Percentiles rank a stretch among this genome's conserved stretches.
These are phyloP conservation scores for Xylaria sp. DNA, from an alignment of 2,329 filamentous ascomycete species.

Conservation along the genomic window DNA sequence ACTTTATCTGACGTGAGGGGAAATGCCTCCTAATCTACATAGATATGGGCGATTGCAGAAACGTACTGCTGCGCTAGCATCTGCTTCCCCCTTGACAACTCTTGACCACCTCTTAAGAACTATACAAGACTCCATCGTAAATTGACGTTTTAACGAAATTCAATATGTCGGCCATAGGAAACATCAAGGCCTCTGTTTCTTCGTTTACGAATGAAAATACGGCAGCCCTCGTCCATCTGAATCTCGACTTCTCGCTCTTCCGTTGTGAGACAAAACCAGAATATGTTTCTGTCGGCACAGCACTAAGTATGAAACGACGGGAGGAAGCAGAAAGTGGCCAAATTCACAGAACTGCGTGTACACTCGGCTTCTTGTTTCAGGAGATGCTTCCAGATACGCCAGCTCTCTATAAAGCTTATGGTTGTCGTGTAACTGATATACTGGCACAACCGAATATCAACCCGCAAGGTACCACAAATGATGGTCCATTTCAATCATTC, in stretches of 20 bases:
- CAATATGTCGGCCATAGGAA: neutral
- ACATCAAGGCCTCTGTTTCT: neutral
- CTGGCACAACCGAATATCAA: neutral
- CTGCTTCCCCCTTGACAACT: no score
- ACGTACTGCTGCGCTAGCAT: no score
- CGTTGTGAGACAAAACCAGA: neutral
- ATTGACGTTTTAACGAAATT: no score
- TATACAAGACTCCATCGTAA: no score
- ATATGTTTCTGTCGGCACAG: neutral
- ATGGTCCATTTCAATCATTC: conserved; percentile 17
- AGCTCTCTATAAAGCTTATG: conserved; percentile 15
- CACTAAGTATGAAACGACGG: neutral
- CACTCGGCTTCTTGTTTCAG: conserved; percentile 18
- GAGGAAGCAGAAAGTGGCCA: conserved; percentile 24
- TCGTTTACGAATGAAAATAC: neutral
- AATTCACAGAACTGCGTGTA: conserved; percentile 20
- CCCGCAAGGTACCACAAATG: conserved; percentile 1
- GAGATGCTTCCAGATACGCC: conserved; percentile 9
- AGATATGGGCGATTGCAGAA: no score
- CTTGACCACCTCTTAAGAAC: no score
- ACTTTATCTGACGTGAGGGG: no score
- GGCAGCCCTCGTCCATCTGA: neutral
- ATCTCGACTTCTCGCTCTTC: neutral
- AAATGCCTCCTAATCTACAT: no score
- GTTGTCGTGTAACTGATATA: neutral